Evolutionary conservation across 1,139 yeast genomes (phyloP).

Genomic region (Scheffersomyces segobiensis): DNA sequence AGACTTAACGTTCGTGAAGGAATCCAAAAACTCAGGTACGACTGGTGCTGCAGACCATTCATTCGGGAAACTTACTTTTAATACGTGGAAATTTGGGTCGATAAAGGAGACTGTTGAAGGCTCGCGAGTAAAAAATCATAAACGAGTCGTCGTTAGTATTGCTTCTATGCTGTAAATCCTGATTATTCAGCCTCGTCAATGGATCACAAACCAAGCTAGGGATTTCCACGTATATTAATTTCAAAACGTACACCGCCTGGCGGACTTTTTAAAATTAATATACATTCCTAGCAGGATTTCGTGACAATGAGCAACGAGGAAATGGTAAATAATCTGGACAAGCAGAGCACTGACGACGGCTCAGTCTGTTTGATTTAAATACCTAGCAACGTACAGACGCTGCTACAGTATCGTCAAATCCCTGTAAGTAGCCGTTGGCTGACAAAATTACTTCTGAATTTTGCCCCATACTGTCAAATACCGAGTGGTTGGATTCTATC

Average conservation of each 20-base stretch:
- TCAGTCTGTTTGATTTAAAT: neutral
- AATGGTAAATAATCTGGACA: constrained; percentile 15
- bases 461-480: constrained; percentile 47
- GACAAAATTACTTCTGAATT: constrained; percentile 54
- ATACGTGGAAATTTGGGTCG: constrained; percentile 10
- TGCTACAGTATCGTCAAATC: constrained; percentile 6
- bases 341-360: constrained; percentile 36
- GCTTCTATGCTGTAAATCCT: constrained; percentile 41
- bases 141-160: constrained; percentile 11
- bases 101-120: neutral
- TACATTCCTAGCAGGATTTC: constrained; percentile 13
- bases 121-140: neutral
- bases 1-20: constrained; percentile 8
- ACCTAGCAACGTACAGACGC: constrained; percentile 4
- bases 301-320: neutral
- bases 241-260: constrained; percentile 15
- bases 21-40: constrained; percentile 29
- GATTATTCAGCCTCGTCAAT: neutral
- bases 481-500: constrained; percentile 8
- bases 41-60: constrained; percentile 47
- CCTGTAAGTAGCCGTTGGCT: constrained; percentile 9
- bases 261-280: constrained; percentile 21
- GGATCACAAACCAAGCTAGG: neutral
- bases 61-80: constrained; percentile 6
- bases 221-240: constrained; percentile 30